Conservation (phyloP, 2,329 filamentous ascomycete species). For the Cladorrhinum sp. region DNA sequence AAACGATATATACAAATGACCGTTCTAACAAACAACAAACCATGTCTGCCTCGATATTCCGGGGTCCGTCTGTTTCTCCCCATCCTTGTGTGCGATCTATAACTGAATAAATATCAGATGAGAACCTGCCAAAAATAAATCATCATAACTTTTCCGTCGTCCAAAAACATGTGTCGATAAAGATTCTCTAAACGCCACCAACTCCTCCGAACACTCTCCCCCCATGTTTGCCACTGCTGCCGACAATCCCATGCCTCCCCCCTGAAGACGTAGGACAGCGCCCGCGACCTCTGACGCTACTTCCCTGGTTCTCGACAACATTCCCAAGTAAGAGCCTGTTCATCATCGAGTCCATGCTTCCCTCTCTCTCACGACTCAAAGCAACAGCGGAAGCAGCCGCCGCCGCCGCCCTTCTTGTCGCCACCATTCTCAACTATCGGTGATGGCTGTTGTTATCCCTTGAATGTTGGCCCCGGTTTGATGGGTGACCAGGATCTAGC, state of each 20-base stretch:
- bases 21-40: not conserved
- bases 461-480: slow-evolving; percentile 1
- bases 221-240: not conserved
- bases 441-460: slow-evolving; percentile 2
- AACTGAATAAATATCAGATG: not conserved
- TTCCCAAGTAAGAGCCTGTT: not conserved
- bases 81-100: not conserved
- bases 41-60: too few relatives aligned
- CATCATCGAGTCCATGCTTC: not conserved
- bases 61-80: not conserved
- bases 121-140: not conserved
- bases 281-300: not conserved
- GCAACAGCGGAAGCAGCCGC: not conserved
- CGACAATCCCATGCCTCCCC: slow-evolving; percentile 3
- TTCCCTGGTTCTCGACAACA: not conserved
- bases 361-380: not conserved
- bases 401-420: not conserved
- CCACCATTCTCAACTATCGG: slow-evolving; percentile 17
- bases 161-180: not conserved
- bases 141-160: not conserved
- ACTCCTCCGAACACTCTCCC: not conserved
- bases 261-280: slow-evolving; percentile 10
- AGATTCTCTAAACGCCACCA: not conserved
- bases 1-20: not conserved
- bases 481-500: slow-evolving; percentile 1